Evolutionary conservation across 139 green algal genomes (phyloP), one percentile per base, ranked within the genome.

Genomic region (Chlamydomonas eustigma): DNA sequence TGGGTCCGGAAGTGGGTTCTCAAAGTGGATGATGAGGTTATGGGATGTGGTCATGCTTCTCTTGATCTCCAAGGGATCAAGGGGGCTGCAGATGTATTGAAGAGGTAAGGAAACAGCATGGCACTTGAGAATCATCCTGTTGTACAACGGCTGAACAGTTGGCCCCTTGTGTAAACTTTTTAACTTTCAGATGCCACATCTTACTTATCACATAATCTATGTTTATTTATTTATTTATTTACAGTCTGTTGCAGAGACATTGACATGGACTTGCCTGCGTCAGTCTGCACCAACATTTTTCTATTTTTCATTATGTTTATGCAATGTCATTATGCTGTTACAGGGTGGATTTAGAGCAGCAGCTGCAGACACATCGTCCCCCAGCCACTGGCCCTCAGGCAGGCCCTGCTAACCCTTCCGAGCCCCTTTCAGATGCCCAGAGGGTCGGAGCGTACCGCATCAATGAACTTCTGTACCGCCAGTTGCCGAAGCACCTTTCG

Each of bases 1-100:
- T 4, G 32, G 5, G 76, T 84, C 39, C 65, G 50, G 30, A 78
- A 78, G n/a, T 89, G 87, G 84, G 58, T 88, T 37, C 73, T 89
- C 52, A 88, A 92, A 78, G 73, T 92, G 31, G 85, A 91, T 64
- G 80, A 90, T 75, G 86, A 89, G 71, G 39, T 77, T 6, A 70
- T 78, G 34, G 82, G 80, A 2, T 38, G 51, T 3, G 86, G 86
- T 33, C 78, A 85, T 66, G 88, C 88, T 1, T 80, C 78, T n/a
- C 44, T 92, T 24, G 78, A 86, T 75, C 75, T 79, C 0, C 37
- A 71, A 0, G 25, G 68, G 2, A 64, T 91, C 8, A 75, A 81
- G 30, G 82, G 64, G n/a, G 51, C 68, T 1, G 64, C 28, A 1
- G 71, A 81, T 50, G 81, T 82, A 37, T 70, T 89, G 64, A 36